Conservation (phyloP, 441 rosid species). For the Raphanus hybrid region DNA sequence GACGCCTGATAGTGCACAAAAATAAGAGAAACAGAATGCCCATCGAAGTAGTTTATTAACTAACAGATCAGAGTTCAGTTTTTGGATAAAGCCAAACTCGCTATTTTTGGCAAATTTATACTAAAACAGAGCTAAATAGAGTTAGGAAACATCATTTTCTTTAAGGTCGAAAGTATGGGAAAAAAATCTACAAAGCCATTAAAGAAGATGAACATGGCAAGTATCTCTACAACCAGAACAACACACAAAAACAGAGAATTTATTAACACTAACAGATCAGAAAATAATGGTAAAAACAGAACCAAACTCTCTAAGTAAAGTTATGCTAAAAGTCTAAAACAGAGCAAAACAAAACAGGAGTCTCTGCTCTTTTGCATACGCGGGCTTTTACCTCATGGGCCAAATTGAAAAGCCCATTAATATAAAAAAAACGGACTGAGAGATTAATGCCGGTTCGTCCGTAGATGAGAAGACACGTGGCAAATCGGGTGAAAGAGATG, state of each 20-base stretch:
- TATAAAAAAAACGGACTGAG: not conserved
- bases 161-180: not conserved
- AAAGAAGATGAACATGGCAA: conserved; percentile 12
- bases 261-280: not conserved
- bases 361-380: not conserved
- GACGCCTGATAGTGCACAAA: conserved; percentile 29
- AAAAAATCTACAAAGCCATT: not conserved
- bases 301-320: not conserved
- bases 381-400: not conserved
- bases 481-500: conserved; percentile 22
- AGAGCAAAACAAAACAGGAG: not conserved
- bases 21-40: not conserved
- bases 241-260: not conserved
- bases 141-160: not conserved
- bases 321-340: not conserved
- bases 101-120: conserved; percentile 18
- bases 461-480: conserved; percentile 37
- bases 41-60: conserved; percentile 31
- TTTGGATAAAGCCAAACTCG: conserved; percentile 8
- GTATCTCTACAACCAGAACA: conserved; percentile 8
- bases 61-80: conserved; percentile 18
- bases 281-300: not conserved
- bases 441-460: conserved; percentile 26
- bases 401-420: conserved; percentile 19
- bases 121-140: conserved; percentile 13